phyloP scores from a whole-genome alignment of 2,329 filamentous ascomycete genomes.

The Cladosporium velox region DNA sequence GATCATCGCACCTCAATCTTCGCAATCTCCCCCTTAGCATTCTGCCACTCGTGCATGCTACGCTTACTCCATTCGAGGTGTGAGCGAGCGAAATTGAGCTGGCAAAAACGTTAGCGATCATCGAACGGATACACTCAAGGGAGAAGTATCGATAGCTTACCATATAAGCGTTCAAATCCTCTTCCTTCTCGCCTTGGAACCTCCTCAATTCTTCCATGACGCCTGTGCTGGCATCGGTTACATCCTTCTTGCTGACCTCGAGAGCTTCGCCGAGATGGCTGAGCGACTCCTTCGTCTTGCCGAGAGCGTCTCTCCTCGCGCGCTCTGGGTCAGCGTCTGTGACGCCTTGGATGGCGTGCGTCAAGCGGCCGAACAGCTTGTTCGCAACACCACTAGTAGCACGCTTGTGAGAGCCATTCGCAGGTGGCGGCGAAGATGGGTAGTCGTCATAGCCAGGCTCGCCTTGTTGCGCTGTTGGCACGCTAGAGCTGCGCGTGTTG shows the following conservation, averaged over 20 bases:
- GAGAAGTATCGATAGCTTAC: slow-evolving; percentile 56
- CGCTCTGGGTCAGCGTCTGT: slow-evolving; percentile 95
- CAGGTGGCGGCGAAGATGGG: slow-evolving; percentile 28
- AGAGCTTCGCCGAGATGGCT: slow-evolving; percentile 86
- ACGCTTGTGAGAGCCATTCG: slow-evolving; percentile 65
- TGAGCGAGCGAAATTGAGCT: slow-evolving; percentile 90
- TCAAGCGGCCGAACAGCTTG: slow-evolving; percentile 91
- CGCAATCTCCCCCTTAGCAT: slow-evolving; percentile 80
- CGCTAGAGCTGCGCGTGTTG: slow-evolving; percentile 52
- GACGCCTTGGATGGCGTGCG: slow-evolving; percentile 92
- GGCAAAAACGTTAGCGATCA: slow-evolving; percentile 13
- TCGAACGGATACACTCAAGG: neutral
- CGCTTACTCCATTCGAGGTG: slow-evolving; percentile 94
- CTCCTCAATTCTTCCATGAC: slow-evolving; percentile 87
- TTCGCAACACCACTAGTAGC: slow-evolving; percentile 84
- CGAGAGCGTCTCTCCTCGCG: slow-evolving; percentile 87
- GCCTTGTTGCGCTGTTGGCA: slow-evolving; percentile 31
- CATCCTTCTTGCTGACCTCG: slow-evolving; percentile 83
- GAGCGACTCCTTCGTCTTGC: slow-evolving; percentile 89
- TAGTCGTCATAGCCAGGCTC: slow-evolving; percentile 22
- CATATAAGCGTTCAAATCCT: slow-evolving; percentile 92
- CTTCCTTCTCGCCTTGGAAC: slow-evolving; percentile 95
- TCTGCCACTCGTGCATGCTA: slow-evolving; percentile 88
- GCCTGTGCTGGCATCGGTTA: slow-evolving; percentile 86
- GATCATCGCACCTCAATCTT: slow-evolving; percentile 67